Base-by-base conservation (phyloP, 495 filamentous ascomycete genomes). In the Tetracladium marchalianum region DNA sequence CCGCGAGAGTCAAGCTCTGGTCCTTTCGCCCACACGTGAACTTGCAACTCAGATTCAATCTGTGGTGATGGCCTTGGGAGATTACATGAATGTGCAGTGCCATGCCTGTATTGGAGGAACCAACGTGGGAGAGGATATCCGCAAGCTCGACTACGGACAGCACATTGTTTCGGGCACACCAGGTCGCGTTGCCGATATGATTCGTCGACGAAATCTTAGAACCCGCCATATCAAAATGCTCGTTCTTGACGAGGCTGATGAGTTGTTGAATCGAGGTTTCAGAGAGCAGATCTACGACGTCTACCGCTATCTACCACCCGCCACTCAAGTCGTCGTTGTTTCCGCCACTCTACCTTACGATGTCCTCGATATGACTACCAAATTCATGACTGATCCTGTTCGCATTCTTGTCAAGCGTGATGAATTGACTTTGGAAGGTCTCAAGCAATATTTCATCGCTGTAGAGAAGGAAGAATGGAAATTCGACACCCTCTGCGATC, bases 391-490 rank as follows among this genome's bases (percentile, higher is more conserved):
- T 11, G 92, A 99, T 59, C 93, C 92, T 15, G 92, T 99, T 27
- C 87, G 92, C 51, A 95, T 99, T 57, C 70, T 99, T n/a, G 92
- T 99, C 61, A 97, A 99, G 81, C 89, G 88, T 82, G 92, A 95
- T 64, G 92, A 99, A 65, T 75, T 99, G 71, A 99, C 92, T 8
- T 78, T 99, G 27, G 92, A 99, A 67, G 92, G 92, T 50, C 80
- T 99, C 47, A 97, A 97, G 73, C 92, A 99, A 65, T 99, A 94
- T 70, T 99, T 94, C 68, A 99, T 99, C 57, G 93, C 92, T 10
- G 90, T 97, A 24, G 92, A 99, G 70, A 97, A 96, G 70, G 92
- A 99, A 64, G 92, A 97, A 57, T 99, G 92, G 92, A 99, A 99
- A 60, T 89, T 99, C 53, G 92, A 99, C 61, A 99, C 92, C n/a